phyloP scores from a whole-genome alignment of 2,329 filamentous ascomycete species.

The Nemania sp. region DNA sequence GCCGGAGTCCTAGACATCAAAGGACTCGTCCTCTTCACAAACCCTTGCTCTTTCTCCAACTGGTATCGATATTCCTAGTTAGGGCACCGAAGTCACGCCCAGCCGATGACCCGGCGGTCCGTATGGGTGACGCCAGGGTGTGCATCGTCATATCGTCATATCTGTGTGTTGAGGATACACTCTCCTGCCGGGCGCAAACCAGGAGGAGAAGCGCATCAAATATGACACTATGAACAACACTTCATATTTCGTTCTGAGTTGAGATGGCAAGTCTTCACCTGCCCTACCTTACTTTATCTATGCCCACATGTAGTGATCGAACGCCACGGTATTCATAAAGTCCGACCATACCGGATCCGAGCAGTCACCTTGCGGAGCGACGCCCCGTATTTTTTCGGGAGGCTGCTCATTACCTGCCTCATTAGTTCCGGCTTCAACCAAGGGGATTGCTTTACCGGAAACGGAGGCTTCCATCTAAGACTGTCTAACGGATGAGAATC shows the following conservation, averaged over 20 bases:
- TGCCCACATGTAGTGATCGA: background rate
- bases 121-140: too few relatives aligned
- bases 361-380: constrained; percentile 10
- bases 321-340: background rate
- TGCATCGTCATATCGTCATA: too few relatives aligned
- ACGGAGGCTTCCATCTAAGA: constrained; percentile 2
- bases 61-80: too few relatives aligned
- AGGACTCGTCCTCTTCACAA: too few relatives aligned
- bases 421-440: constrained; percentile 16
- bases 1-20: too few relatives aligned
- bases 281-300: background rate
- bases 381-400: constrained; percentile 15
- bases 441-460: constrained; percentile 5
- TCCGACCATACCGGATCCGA: constrained; percentile 18
- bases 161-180: too few relatives aligned
- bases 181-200: too few relatives aligned
- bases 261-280: constrained; percentile 1
- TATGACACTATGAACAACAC: background rate
- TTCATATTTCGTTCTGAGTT: constrained; percentile 1
- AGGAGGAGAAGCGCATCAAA: background rate
- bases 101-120: too few relatives aligned
- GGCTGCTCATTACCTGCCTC: background rate
- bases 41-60: too few relatives aligned
- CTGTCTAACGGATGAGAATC: background rate
- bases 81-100: too few relatives aligned